Conservation (phyloP, 2,329 filamentous ascomycete genomes). For the Nemania diffusa region DNA sequence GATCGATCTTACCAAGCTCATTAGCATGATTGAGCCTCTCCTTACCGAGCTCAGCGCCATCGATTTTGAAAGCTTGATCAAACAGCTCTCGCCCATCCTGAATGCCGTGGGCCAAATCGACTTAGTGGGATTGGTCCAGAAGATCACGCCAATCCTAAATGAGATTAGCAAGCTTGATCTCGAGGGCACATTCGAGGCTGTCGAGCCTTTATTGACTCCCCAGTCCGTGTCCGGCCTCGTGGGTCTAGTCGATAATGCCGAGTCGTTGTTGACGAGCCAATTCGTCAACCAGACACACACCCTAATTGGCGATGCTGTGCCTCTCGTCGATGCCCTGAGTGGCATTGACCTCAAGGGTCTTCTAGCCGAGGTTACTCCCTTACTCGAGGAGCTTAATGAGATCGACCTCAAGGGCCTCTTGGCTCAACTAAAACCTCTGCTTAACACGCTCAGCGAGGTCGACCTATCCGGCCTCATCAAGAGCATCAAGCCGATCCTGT, state of each 20-base stretch:
- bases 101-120: slow-evolving; percentile 49
- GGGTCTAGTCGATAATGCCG: slow-evolving; percentile 53
- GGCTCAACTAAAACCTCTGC: slow-evolving; percentile 51
- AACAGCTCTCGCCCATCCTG: slow-evolving; percentile 51
- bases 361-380: slow-evolving; percentile 50
- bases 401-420: slow-evolving; percentile 48
- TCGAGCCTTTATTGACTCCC: slow-evolving; percentile 52
- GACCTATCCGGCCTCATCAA: slow-evolving; percentile 28
- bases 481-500: slow-evolving; percentile 51
- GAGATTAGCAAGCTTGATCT: slow-evolving; percentile 49
- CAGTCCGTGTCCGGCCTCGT: slow-evolving; percentile 50
- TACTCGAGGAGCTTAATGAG: slow-evolving; percentile 49
- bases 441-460: slow-evolving; percentile 39
- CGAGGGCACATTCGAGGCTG: slow-evolving; percentile 47
- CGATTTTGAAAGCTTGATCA: slow-evolving; percentile 50
- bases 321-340: slow-evolving; percentile 51
- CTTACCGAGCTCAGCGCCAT: slow-evolving; percentile 47
- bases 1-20: slow-evolving; percentile 45
- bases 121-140: slow-evolving; percentile 45
- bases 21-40: slow-evolving; percentile 49
- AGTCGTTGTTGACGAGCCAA: slow-evolving; percentile 51
- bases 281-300: slow-evolving; percentile 56
- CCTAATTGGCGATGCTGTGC: slow-evolving; percentile 51
- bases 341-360: slow-evolving; percentile 53
- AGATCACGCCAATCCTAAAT: slow-evolving; percentile 49